Percentiles rank a stretch among this genome's conserved stretches.
phyloP scores from a whole-genome alignment of 805 yeast species.

The Candida silvatica region DNA sequence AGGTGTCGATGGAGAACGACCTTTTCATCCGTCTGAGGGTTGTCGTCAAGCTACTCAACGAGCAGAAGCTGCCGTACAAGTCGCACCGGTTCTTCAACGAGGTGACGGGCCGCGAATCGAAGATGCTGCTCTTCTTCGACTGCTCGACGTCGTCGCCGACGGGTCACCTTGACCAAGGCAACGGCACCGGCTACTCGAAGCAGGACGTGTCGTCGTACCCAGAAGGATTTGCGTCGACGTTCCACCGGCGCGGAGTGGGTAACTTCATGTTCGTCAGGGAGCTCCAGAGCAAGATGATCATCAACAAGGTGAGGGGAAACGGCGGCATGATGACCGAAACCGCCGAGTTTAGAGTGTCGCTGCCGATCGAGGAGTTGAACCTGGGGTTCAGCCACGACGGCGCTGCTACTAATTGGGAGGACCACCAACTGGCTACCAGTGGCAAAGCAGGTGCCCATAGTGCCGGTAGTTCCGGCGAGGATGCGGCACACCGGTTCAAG shows the following conservation, averaged over 20 bases:
- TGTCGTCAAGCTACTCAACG: slow-evolving; percentile 17
- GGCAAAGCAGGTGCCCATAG: slow-evolving; percentile 1
- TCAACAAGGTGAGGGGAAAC: slow-evolving; percentile 26
- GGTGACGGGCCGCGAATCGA: slow-evolving; percentile 21
- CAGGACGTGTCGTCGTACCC: slow-evolving; percentile 29
- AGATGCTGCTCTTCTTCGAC: slow-evolving; percentile 24
- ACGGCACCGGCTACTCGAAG: slow-evolving; percentile 6
- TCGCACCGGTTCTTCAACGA: slow-evolving; percentile 20
- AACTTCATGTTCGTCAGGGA: slow-evolving; percentile 45
- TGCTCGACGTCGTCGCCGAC: slow-evolving; percentile 15
- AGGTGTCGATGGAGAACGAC: slow-evolving; percentile 18
- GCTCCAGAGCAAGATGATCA: slow-evolving; percentile 35
- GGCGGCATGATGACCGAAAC: slow-evolving; percentile 19
- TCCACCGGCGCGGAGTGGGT: slow-evolving; percentile 37
- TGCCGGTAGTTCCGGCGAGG: not conserved
- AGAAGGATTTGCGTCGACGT: slow-evolving; percentile 42
- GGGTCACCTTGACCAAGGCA: slow-evolving; percentile 6
- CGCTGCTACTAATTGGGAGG: not conserved
- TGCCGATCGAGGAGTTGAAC: slow-evolving; percentile 27
- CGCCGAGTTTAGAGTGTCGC: slow-evolving; percentile 34
- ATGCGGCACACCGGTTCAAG: slow-evolving; percentile 20
- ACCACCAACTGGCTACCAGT: no score
- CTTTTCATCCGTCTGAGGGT: slow-evolving; percentile 20
- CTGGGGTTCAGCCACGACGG: slow-evolving; percentile 16
- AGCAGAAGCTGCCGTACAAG: slow-evolving; percentile 19